Conservation (phyloP, 2,329 filamentous ascomycete genomes). For the Chaetomium olivaceum region DNA sequence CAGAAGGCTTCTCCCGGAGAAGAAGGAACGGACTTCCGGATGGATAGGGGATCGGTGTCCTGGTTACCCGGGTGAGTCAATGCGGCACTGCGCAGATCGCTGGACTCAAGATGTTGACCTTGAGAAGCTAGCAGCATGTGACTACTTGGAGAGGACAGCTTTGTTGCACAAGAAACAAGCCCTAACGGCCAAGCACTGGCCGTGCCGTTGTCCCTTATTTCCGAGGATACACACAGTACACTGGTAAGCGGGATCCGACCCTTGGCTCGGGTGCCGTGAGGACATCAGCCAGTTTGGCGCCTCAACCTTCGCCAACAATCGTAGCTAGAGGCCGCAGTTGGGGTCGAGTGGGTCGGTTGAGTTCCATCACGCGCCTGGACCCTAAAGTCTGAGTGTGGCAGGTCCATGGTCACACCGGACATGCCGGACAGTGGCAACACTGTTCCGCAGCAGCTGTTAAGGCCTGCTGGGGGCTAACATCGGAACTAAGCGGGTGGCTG, state of each 20-base stretch:
- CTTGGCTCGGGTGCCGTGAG: neutral
- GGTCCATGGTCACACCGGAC: neutral
- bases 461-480: neutral
- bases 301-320: slow-evolving; percentile 10
- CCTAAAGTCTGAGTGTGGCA: neutral
- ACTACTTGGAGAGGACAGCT: neutral
- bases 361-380: slow-evolving; percentile 15
- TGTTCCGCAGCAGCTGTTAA: neutral
- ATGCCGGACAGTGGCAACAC: neutral
- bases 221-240: neutral
- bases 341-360: neutral
- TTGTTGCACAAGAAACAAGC: neutral
- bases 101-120: neutral
- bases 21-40: neutral
- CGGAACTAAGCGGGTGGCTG: neutral
- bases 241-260: neutral
- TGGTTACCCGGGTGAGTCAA: neutral
- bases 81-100: neutral
- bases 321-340: slow-evolving; percentile 4
- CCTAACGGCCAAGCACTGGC: neutral
- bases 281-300: neutral
- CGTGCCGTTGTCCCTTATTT: neutral
- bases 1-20: slow-evolving; percentile 21
- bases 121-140: neutral
- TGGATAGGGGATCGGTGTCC: neutral